Percentiles rank a stretch among this genome's conserved stretches.
phyloP scores from a whole-genome alignment of 2,329 filamentous ascomycete species.

The Apiospora sp. region DNA sequence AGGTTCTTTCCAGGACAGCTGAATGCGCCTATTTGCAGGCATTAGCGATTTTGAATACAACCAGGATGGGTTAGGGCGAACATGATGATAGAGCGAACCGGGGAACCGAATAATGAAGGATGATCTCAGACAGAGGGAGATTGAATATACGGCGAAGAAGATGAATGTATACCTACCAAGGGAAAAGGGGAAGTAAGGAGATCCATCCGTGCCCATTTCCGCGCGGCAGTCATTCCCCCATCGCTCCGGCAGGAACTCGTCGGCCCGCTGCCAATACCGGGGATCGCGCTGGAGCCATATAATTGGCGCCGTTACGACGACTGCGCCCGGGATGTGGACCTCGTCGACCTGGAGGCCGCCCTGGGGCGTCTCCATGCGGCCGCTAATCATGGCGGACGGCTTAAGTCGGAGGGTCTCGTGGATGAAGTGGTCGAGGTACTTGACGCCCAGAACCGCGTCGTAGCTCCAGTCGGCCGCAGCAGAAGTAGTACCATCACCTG shows the following conservation, averaged over 20 bases:
- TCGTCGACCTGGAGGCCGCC: constrained; percentile 43
- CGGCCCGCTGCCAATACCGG: constrained; percentile 31
- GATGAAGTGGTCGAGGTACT: constrained; percentile 45
- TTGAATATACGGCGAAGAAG: too few relatives aligned
- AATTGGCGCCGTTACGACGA: constrained; percentile 35
- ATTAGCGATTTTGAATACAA: not conserved
- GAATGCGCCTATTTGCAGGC: constrained; percentile 29
- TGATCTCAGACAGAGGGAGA: not conserved
- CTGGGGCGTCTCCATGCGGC: constrained; percentile 46
- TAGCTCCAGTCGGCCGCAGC: constrained; percentile 38
- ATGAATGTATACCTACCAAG: constrained; percentile 28
- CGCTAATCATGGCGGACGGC: constrained; percentile 45
- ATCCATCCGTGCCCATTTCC: constrained; percentile 35
- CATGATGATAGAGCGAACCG: too few relatives aligned
- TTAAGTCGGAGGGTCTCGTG: constrained; percentile 44
- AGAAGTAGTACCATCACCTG: too few relatives aligned
- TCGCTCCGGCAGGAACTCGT: constrained; percentile 37
- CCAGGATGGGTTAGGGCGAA: too few relatives aligned
- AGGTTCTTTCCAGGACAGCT: constrained; percentile 37
- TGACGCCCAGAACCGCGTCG: constrained; percentile 39
- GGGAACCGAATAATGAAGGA: not conserved
- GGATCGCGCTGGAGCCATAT: constrained; percentile 38
- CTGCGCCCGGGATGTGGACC: constrained; percentile 42
- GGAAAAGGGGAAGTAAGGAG: constrained; percentile 36
- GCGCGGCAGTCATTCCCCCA: constrained; percentile 32